Evolutionary conservation across 1,139 yeast species (phyloP), one percentile per base, ranked within the genome.

Genomic region (Yamadazyma aaseri): DNA sequence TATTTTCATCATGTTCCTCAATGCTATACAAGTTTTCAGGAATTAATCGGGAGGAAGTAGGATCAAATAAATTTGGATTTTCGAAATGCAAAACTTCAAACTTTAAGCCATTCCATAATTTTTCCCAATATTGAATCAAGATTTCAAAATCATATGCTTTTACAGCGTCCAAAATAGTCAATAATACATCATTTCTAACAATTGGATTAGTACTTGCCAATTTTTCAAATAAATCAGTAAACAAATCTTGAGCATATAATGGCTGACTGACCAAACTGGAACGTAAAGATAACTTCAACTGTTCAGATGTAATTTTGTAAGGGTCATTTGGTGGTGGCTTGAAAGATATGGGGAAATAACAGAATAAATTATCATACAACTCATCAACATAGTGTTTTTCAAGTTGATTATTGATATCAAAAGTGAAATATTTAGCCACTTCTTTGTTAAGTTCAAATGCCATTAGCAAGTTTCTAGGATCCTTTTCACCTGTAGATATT

Each of bases 291-390:
- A 50, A 30, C 50, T 86, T 87, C 45, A 92, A 69, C 35, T 87
- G 85, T 1, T 71, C 74, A 2, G 89, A 76, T 0, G 95, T 79
- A 41, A 89, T 86, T 41, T 81, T 79, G 55, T 89, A 87, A 0
- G 96, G 96, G 56, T 90, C 96, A 53, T 86, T 82, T 39, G 84
- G 79, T 1, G 97, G 96, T 2, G 98, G 97, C 40, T 81, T 82
- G 60, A 94, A 94, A 1, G 97, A 85, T 34, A 94, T 90, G 4
- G 99, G 99, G 61, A 90, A 94, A 61, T 94, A 94, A 57, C 98
- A 92, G 55, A 92, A 92, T 26, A 89, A 72, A 23, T 86, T 79
- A 54, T 94, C 98, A 53, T 90, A 92, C 39, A 92, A 58, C 17
- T 86, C 87, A 22, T 58, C 54, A 27, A 67, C 39, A 33, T 51